A percentile compares a stretch with the other conserved stretches of the same genome.
Evolutionary conservation across 345 rosid genomes (phyloP).

Genomic region (Gossypium australe): DNA sequence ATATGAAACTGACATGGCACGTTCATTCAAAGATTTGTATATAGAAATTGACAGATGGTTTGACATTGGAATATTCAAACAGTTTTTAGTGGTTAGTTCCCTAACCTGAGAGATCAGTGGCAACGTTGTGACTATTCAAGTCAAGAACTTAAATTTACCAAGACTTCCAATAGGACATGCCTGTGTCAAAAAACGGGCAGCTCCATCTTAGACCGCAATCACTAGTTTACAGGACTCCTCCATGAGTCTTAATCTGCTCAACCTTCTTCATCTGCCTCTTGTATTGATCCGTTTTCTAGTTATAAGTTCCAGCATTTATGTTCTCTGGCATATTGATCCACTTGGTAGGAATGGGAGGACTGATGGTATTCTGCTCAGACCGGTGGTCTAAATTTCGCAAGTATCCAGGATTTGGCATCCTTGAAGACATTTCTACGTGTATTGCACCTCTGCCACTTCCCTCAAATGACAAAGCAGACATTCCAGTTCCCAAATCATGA

Average conservation of each 20-base stretch:
- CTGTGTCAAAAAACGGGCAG: neutral
- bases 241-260: constrained; percentile 47
- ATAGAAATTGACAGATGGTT: neutral
- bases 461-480: constrained; percentile 47
- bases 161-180: neutral
- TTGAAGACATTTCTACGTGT: constrained; percentile 18
- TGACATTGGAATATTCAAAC: neutral
- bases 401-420: constrained; percentile 30
- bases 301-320: constrained; percentile 30
- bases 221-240: constrained; percentile 22
- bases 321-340: constrained; percentile 43
- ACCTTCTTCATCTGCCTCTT: constrained; percentile 51
- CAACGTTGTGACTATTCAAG: neutral
- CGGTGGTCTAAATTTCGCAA: constrained; percentile 23
- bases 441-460: constrained; percentile 39
- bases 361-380: constrained; percentile 30
- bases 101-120: neutral
- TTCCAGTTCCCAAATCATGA: constrained; percentile 43
- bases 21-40: neutral
- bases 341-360: constrained; percentile 50
- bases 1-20: neutral
- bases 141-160: neutral
- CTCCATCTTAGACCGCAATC: neutral
- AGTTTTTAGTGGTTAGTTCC: neutral
- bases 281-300: constrained; percentile 34